Evolutionary conservation across 2,329 filamentous ascomycete species (phyloP).

Genomic region (Colletotrichum navitas): DNA sequence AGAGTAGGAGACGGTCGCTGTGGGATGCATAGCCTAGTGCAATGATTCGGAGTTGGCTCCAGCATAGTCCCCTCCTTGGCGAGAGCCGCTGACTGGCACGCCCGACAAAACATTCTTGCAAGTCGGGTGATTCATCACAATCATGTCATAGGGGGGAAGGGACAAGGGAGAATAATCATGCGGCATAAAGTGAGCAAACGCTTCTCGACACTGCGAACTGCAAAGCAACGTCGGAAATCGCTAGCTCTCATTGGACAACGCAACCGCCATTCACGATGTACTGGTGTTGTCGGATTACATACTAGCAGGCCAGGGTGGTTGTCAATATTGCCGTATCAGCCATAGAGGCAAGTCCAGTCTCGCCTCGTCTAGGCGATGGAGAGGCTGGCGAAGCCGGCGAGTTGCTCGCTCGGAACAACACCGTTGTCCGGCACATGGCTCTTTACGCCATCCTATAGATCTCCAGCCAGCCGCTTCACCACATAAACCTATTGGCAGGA

Average conservation of each 20-base stretch:
- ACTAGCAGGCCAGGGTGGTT: not conserved
- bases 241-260: not conserved
- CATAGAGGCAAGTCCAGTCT: not conserved
- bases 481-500: not conserved
- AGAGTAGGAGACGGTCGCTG: too few species aligned
- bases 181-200: not conserved
- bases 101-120: not conserved
- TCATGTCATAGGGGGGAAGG: slow-evolving; percentile 13
- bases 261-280: not conserved
- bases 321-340: not conserved
- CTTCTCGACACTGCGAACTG: not conserved
- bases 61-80: not conserved
- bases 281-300: not conserved
- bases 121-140: slow-evolving; percentile 23
- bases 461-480: not conserved
- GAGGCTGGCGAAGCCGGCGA: not conserved
- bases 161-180: not conserved
- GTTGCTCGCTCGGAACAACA: not conserved
- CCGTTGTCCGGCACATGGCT: not conserved
- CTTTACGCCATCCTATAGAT: too few species aligned
- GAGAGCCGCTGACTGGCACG: not conserved
- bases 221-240: not conserved
- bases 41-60: not conserved
- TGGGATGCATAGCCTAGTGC: not conserved
- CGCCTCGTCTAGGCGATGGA: not conserved